Evolutionary conservation across 257 asterid species (phyloP).

Genomic region (Scutellaria galericulata): DNA sequence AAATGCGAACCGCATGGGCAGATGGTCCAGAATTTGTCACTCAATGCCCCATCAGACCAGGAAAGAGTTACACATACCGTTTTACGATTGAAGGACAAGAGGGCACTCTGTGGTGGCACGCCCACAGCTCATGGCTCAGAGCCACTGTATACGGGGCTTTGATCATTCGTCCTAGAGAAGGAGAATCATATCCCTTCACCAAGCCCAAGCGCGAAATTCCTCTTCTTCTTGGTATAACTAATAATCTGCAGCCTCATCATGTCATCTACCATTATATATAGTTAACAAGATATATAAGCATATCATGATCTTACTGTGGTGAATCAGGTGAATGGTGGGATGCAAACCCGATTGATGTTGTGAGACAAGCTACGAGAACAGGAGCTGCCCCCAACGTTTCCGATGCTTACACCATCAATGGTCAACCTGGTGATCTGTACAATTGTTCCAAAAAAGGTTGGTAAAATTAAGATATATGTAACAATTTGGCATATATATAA

Average conservation of each 20-base stretch:
- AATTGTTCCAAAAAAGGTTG: slow-evolving; percentile 77
- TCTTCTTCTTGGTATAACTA: slow-evolving; percentile 68
- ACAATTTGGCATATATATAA: not conserved
- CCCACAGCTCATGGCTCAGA: slow-evolving; percentile 96
- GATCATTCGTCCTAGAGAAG: slow-evolving; percentile 68
- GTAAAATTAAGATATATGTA: not conserved
- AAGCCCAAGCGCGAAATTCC: slow-evolving; percentile 75
- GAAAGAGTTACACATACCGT: slow-evolving; percentile 73
- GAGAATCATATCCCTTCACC: slow-evolving; percentile 74
- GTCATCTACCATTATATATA: not conserved
- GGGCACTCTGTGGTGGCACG: slow-evolving; percentile 99
- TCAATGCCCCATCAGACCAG: slow-evolving; percentile 90
- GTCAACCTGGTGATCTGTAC: slow-evolving; percentile 95
- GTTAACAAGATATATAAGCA: not conserved
- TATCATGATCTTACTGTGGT: too few relatives aligned
- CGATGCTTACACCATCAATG: slow-evolving; percentile 87
- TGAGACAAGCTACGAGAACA: slow-evolving; percentile 72
- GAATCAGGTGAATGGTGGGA: slow-evolving; percentile 96
- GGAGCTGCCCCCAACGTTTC: slow-evolving; percentile 86
- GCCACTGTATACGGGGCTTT: slow-evolving; percentile 91
- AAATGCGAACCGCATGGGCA: slow-evolving; percentile 81
- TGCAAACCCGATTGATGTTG: slow-evolving; percentile 78
- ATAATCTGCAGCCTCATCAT: not conserved
- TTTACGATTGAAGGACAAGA: slow-evolving; percentile 86
- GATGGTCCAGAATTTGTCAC: slow-evolving; percentile 92